These are phyloP conservation scores for Geotrichum cucujoidarum DNA, from an alignment of 1,139 yeast species.

Conservation along the genomic window DNA sequence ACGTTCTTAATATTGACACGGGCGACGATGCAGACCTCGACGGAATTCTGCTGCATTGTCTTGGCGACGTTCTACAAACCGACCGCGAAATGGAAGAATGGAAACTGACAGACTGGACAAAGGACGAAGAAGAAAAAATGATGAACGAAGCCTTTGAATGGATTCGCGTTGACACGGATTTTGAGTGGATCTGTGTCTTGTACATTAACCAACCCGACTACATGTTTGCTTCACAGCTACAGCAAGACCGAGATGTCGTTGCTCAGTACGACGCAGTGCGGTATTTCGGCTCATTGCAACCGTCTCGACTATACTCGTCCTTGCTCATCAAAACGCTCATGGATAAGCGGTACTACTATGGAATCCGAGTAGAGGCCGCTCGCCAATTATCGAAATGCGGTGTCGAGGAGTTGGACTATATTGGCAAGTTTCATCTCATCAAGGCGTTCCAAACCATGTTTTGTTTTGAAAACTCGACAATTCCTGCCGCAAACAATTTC, in stretches of 20 bases:
- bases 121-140: conserved; percentile 63
- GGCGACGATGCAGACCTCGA: conserved; percentile 35
- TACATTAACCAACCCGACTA: conserved; percentile 87
- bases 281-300: conserved; percentile 62
- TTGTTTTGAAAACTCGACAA: conserved; percentile 61
- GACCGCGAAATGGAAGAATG: conserved; percentile 62
- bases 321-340: conserved; percentile 72
- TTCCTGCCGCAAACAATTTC: conserved; percentile 82
- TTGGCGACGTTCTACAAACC: conserved; percentile 72
- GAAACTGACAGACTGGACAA: conserved; percentile 70
- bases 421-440: conserved; percentile 70
- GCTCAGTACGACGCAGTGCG: conserved; percentile 85
- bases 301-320: conserved; percentile 65
- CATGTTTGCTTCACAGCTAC: conserved; percentile 90
- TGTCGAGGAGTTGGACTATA: conserved; percentile 52
- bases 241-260: conserved; percentile 92
- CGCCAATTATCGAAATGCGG: conserved; percentile 67
- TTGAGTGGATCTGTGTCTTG: conserved; percentile 88
- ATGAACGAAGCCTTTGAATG: conserved; percentile 91
- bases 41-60: conserved; percentile 49
- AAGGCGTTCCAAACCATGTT: conserved; percentile 63
- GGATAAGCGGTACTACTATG: conserved; percentile 84
- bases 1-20: conserved; percentile 22
- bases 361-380: conserved; percentile 86
- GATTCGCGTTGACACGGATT: conserved; percentile 94